Evolutionary conservation across 306 rosid genomes (phyloP), one percentile per base, ranked within the genome.

Genomic region (Pueraria montana): DNA sequence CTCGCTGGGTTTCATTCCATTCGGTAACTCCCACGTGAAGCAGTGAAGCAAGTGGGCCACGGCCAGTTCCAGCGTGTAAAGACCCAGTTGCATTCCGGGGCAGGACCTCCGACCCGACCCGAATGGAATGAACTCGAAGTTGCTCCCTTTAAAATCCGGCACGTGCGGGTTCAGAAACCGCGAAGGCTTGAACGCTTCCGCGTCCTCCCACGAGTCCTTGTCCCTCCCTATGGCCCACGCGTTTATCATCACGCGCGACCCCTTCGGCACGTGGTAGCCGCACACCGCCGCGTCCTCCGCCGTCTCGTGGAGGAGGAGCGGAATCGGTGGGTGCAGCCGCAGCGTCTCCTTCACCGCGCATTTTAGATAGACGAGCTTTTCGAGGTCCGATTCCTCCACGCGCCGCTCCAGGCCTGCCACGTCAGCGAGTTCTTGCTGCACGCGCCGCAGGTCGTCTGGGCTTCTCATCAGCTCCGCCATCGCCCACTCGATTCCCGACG

Each of bases 71-170:
- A 94, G 79, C 7, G 95, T 78, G 73, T 90, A 94, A 0, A 94
- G 73, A 7, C 94, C 97, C 36, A 94, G 82, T 24, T 90, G 95
- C 97, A 94, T 94, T 0, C 98, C 98, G 2, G 98, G 98, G 68
- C 98, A 94, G 0, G 98, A 94, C 80, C 97, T 87, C 46, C 98
- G 90, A 74, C 98, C 98, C 10, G 97, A 94, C 45, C 98, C 98
- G 49, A 94, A 94, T 0, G 98, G 98, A 40, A 94, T 80, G 63
- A 92, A 94, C 91, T 94, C 95, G 21, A 94, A 94, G 78, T 92
- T 83, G 8, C 75, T 83, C 0, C 97, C 98, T 50, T 92, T 94
- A 52, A 90, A 92, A 27, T 94, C 97, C 0, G 97, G 85, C 24
- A 78, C 87, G 1, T 80, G 88, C 4, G 82, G 80, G 7, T 56